Evolutionary conservation across 2,329 filamentous ascomycete genomes (phyloP), one percentile per base, ranked within the genome.

Genomic region (Colletotrichum liriopes): DNA sequence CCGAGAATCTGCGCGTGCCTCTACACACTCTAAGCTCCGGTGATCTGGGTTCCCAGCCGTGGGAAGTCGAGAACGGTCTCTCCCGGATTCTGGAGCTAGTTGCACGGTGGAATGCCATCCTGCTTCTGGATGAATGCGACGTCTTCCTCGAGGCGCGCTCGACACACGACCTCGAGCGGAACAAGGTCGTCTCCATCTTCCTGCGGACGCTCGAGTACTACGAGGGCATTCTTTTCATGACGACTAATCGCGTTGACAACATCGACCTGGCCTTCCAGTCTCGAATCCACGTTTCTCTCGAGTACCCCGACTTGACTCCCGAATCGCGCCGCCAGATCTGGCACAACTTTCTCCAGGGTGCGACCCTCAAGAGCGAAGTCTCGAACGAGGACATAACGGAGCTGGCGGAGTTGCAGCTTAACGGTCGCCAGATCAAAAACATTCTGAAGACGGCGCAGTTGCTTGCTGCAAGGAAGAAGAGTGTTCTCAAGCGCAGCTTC

Each of bases 1-100:
- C 87, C 1, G 87, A 89, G 78, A 80, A 83, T 74, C 84, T 85
- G 73, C 80, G 81, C 55, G 82, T 84, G 49, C 88, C 87, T 1
- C 81, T 89, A 7, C 88, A 88, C 76, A 83, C 82, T 32, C 82
- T 89, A 60, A 84, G 83, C 72, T 92, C 92, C 0, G 93, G 93
- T 39, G 93, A 95, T 78, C 86, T 95, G 0, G 93, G 93, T 37
- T 90, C 90, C 1, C 88, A 92, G 65, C 88, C 91, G 0, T 86
- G 87, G 71, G 87, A 87, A 20, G 86, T 95, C 0, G 93, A 94
- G 79, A 83, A 83, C 14, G 90, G 91, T 75, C 86, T 94, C 0
- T 35, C 66, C 0, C 73, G 70, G 0, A 80, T 81, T 64, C 75
- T 95, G 73, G 91, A 93, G 77, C 91, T 95, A 73, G 92, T 93